A percentile compares a stretch with the other conserved stretches of the same genome.
Conservation (phyloP, 257 asterid genomes). For the Scutellaria galericulata region DNA sequence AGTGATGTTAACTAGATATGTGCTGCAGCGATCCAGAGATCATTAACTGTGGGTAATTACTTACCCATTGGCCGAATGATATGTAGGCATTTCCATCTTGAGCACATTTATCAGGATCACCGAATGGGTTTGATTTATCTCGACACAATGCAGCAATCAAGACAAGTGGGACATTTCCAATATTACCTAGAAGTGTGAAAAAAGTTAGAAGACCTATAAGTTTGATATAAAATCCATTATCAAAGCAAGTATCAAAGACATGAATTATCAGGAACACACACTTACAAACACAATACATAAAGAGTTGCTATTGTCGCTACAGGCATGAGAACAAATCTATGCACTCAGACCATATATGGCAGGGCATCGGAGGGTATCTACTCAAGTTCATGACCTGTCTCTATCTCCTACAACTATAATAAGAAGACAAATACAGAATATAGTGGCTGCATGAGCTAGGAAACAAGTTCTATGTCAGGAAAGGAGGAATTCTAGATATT, state of each 20-base stretch:
- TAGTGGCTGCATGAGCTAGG: neutral
- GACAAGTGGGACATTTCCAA: conserved; percentile 98
- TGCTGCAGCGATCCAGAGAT: conserved; percentile 18
- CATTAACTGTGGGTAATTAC: conserved; percentile 32
- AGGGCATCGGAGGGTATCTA: neutral
- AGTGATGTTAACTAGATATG: conserved; percentile 6
- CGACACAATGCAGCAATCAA: conserved; percentile 91
- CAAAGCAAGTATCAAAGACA: neutral
- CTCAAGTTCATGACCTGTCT: conserved; percentile 3
- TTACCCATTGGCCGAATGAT: conserved; percentile 99
- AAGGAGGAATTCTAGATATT: conserved; percentile 18
- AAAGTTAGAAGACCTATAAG: conserved; percentile 21
- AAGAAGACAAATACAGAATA: neutral
- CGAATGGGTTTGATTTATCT: conserved; percentile 91
- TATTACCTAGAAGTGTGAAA: conserved; percentile 68
- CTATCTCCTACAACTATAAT: conserved; percentile 1
- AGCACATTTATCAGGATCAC: conserved; percentile 71
- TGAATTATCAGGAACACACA: conserved; percentile 25
- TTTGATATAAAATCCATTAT: conserved; percentile 15
- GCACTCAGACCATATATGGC: neutral
- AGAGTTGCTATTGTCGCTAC: neutral
- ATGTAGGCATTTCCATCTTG: conserved; percentile 98
- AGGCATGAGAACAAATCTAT: neutral
- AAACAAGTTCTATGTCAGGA: conserved; percentile 6
- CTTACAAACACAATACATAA: neutral